phyloP scores from a whole-genome alignment of 805 yeast genomes.

The Candida jianshihensis region DNA sequence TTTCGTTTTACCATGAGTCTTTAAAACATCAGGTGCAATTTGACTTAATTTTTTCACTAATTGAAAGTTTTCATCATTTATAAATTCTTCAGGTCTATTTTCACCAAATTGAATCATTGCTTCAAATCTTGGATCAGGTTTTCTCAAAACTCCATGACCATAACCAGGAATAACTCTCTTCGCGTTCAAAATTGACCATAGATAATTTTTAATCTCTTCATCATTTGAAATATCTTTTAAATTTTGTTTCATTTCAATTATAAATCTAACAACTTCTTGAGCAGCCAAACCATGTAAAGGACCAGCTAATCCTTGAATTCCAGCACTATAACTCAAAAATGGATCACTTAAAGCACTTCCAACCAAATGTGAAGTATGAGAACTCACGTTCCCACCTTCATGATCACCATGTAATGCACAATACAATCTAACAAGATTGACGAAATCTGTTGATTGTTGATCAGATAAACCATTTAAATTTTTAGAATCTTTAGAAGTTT shows the following conservation, averaged over 20 bases:
- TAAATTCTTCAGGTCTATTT: conserved; percentile 44
- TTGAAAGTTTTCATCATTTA: conserved; percentile 56
- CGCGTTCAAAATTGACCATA: conserved; percentile 65
- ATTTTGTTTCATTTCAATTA: conserved; percentile 52
- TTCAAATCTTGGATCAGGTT: conserved; percentile 74
- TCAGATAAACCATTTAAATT: conserved; percentile 23
- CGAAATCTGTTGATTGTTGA: conserved; percentile 48
- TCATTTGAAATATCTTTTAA: conserved; percentile 27
- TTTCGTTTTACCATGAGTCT: conserved; percentile 76
- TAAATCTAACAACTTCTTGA: conserved; percentile 76
- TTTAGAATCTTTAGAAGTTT: conserved; percentile 30
- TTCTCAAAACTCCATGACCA: conserved; percentile 82
- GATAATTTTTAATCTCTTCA: conserved; percentile 52
- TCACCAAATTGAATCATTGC: conserved; percentile 68
- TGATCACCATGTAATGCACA: conserved; percentile 74
- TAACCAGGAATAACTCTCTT: conserved; percentile 84
- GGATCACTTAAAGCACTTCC: conserved; percentile 80
- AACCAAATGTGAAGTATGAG: conserved; percentile 76
- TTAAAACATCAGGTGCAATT: conserved; percentile 69
- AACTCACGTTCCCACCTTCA: conserved; percentile 81
- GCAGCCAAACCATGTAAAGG: conserved; percentile 83
- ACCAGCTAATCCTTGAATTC: conserved; percentile 79
- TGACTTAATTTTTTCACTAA: conserved; percentile 59
- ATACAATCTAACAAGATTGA: conserved; percentile 65
- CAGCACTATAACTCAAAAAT: conserved; percentile 68